Conservation (phyloP, 768 basidiomycete genomes). For the Cystobasidiopsis lactophilus region DNA sequence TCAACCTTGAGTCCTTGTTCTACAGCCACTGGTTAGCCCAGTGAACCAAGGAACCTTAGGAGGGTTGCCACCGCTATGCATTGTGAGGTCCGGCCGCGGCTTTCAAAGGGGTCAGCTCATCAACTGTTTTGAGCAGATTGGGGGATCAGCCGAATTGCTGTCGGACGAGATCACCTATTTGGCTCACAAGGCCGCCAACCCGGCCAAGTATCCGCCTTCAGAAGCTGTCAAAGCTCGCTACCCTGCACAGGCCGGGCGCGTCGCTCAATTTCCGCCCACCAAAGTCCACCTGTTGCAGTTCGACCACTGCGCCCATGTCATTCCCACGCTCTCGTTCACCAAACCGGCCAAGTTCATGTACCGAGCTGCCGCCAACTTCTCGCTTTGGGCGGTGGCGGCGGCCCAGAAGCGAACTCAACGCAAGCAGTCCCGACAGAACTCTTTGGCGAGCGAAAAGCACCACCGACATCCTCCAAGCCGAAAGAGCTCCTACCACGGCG, state of each 20-base stretch:
- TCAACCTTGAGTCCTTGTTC: no score
- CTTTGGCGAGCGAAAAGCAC: background rate
- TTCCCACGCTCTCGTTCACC: slow-evolving; percentile 20
- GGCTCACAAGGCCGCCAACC: slow-evolving; percentile 79
- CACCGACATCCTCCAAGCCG: background rate
- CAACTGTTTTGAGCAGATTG: slow-evolving; percentile 1
- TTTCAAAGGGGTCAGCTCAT: background rate
- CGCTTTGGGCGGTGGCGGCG: slow-evolving; percentile 23
- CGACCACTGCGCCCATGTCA: slow-evolving; percentile 16
- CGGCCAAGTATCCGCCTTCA: slow-evolving; percentile 44
- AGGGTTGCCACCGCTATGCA: slow-evolving; percentile 62
- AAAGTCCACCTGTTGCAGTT: slow-evolving; percentile 19
- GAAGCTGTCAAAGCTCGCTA: slow-evolving; percentile 34
- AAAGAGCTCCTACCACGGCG: slow-evolving; percentile 1
- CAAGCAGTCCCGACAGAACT: background rate
- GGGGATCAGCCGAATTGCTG: slow-evolving; percentile 72
- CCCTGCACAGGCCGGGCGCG: slow-evolving; percentile 14
- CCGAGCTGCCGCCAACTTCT: slow-evolving; percentile 27
- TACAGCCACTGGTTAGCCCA: slow-evolving; percentile 59
- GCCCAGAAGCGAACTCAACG: background rate
- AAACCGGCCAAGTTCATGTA: slow-evolving; percentile 22
- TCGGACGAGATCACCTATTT: slow-evolving; percentile 72
- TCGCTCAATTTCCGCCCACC: slow-evolving; percentile 13
- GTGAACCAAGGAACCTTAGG: slow-evolving; percentile 56
- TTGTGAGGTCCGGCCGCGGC: slow-evolving; percentile 32